A percentile compares a stretch with the other conserved stretches of the same genome.
Evolutionary conservation across 2,329 filamentous ascomycete species (phyloP).

Genomic region (Colletotrichum magnum): DNA sequence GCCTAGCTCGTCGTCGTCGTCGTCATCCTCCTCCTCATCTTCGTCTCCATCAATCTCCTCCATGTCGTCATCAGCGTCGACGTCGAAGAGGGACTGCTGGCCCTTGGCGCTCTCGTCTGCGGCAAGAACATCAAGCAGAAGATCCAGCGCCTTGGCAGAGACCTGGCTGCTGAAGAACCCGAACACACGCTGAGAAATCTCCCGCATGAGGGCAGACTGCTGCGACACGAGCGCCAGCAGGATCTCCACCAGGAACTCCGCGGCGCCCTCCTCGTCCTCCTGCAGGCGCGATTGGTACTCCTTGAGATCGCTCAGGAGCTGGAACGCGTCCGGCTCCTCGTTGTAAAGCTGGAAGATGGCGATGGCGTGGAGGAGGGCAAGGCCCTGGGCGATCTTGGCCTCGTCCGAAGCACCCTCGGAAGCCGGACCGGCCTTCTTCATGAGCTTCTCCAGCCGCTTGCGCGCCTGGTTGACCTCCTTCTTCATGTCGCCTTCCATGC

Average conservation of each 20-base stretch:
- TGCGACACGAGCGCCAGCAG: constrained; percentile 91
- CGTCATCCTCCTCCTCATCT: constrained; percentile 58
- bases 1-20: constrained; percentile 58
- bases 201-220: constrained; percentile 86
- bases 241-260: constrained; percentile 87
- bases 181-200: constrained; percentile 91
- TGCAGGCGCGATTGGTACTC: constrained; percentile 79
- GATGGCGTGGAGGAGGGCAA: constrained; percentile 86
- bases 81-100: constrained; percentile 86
- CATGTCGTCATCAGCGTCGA: constrained; percentile 62
- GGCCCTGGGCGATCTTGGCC: constrained; percentile 69
- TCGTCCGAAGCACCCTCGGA: constrained; percentile 50
- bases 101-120: constrained; percentile 87
- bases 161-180: constrained; percentile 83
- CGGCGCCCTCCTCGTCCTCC: constrained; percentile 66
- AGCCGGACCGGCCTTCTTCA: constrained; percentile 53
- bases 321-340: constrained; percentile 87
- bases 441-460: constrained; percentile 66
- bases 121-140: constrained; percentile 76
- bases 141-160: constrained; percentile 78
- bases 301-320: constrained; percentile 85
- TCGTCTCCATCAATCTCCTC: constrained; percentile 55
- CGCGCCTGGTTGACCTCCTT: constrained; percentile 67
- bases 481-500: constrained; percentile 69
- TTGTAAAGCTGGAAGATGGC: constrained; percentile 92